phyloP scores from a whole-genome alignment of 345 rosid genomes.

The Mallotus nudiflorus region DNA sequence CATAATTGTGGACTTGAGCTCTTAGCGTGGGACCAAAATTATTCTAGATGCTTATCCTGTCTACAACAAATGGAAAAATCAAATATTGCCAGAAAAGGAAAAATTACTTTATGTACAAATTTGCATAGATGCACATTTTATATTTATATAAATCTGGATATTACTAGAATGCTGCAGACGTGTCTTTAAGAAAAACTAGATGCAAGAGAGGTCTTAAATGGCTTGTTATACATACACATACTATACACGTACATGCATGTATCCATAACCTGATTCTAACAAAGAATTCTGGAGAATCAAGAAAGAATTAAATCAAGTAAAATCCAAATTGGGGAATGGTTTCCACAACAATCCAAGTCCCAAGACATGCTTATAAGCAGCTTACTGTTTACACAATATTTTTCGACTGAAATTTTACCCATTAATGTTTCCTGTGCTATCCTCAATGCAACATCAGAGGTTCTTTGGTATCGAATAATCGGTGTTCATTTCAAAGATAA shows the following conservation, averaged over 20 bases:
- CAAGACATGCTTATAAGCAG: neutral
- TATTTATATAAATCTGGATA: neutral
- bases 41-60: constrained; percentile 59
- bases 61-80: constrained; percentile 84
- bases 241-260: neutral
- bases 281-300: neutral
- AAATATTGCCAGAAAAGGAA: constrained; percentile 79
- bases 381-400: neutral
- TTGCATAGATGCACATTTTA: neutral
- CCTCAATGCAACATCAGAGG: constrained; percentile 94
- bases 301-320: too few relatives aligned
- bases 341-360: too few relatives aligned
- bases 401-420: constrained; percentile 27
- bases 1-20: constrained; percentile 20
- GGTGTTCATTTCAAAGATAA: constrained; percentile 90
- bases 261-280: constrained; percentile 2
- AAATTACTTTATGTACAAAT: constrained; percentile 41
- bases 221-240: neutral
- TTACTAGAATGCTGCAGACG: neutral
- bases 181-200: neutral
- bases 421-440: constrained; percentile 93
- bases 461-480: constrained; percentile 85
- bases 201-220: neutral
- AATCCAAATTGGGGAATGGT: too few relatives aligned
- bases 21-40: constrained; percentile 11